Base-by-base conservation (phyloP, 2,329 filamentous ascomycete genomes). In the Cucurbitaria berberidis region DNA sequence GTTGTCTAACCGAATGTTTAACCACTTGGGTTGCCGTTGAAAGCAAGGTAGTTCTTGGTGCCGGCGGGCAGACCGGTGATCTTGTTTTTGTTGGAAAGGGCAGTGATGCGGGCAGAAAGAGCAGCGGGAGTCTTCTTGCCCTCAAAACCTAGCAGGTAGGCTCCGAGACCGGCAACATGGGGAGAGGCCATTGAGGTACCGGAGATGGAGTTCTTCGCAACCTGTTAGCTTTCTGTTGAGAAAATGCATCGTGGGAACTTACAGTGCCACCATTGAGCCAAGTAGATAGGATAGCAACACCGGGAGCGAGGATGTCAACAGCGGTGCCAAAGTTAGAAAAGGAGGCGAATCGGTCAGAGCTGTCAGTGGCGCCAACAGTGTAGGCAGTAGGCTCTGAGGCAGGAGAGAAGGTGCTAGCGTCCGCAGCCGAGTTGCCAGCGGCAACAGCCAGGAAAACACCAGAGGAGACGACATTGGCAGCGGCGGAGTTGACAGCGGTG, bases 131-230 rank as follows among this genome's bases (percentile, higher is more conserved):
- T 76, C 43, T 54, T 70, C 53, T 77, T 69, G 36, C 74, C 75
- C 59, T 82, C 77, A 32, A 83, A 73, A 16, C 68, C 70, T 77
- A 90, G 85, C 43, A 90, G 77, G 75, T 90, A 90, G 43, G 87
- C 87, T 34, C 82, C 86, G n/a, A 90, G 81, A 59, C 88, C 88
- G 45, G 85, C 82, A 54, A 90, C 80, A 70, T 90, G 88, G 15
- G 88, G 88, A 32, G 83, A 82, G 45, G 88, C 87, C 86, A 88
- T 88, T 48, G 81, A 85, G 19, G 86, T 89, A 45, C 86, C 86
- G 18, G 80, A 83, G 65, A 87, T 82, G 53, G 74, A 78, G 60
- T 78, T 78, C 77, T 82, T n/a, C 30, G 18, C 24, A 29, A 22
- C 15, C 35, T 29, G 30, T 56, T 44, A 42, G 53, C 50, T 53